Evolutionary conservation across 352 stramenopile species (phyloP), one percentile per base, ranked within the genome.

Genomic region (Thraustochytrium sp.): DNA sequence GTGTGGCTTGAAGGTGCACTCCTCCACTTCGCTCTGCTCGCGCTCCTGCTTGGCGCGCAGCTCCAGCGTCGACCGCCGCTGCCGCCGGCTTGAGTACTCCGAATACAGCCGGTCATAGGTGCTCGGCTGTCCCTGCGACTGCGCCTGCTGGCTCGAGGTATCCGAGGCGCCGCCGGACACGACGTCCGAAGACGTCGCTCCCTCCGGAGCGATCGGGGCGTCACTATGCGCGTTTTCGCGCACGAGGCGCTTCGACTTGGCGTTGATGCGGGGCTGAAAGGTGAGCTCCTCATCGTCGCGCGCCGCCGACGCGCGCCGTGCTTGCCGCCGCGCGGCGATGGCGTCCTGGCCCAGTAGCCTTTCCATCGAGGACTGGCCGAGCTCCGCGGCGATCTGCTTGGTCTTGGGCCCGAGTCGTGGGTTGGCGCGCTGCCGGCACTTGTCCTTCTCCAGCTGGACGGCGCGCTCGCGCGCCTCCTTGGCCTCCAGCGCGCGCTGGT

Each of bases 1-100:
- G 42, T 61, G 31, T 9, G 68, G 68, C 38, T 80, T 80, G 68
- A 80, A 80, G 48, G 68, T 80, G 68, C 68, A 80, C 26, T 80
- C 68, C 26, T 80, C 8, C 9, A 80, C 26, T 11, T 80, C 68
- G n/a, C 18, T 31, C 26, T 80, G 34, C 5, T 16, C 68, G 4
- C 31, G 42, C 26, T 80, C 68, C 23, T 31, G 18, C 51, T 75
- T 11, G 9, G 53, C 68, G 29, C 31, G 46, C 23, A 31, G 37
- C 34, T 61, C 31, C 26, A 65, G 40, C 13, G 62, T 65, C 1
- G 53, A 48, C 4, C 51, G 68, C 29, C 68, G 29, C 31, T n/a
- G 36, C 51, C 53, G 34, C 38, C 68, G 68, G 21, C n/a, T 42
- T 8, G 46, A 44, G 34, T 44, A 72, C n/a, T 80, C 68, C 26